A percentile compares a stretch with the other conserved stretches of the same genome.
Conservation (phyloP, 345 rosid genomes). For the Microthlaspi erraticum region DNA sequence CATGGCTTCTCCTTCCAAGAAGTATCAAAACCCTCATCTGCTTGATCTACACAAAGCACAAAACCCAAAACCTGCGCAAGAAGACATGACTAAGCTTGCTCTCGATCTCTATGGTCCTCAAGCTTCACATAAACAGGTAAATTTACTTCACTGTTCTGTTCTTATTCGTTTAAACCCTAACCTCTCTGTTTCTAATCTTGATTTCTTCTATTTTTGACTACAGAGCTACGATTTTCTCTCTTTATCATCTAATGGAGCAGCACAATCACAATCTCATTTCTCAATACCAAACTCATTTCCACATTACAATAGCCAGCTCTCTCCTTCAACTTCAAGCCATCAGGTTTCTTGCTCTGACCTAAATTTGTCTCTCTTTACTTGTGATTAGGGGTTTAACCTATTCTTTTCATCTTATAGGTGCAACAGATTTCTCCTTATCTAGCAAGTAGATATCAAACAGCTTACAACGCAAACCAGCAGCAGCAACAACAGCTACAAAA, state of each 20-base stretch:
- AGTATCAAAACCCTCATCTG: slow-evolving; percentile 29
- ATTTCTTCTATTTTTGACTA: slow-evolving; percentile 12
- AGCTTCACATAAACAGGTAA: slow-evolving; percentile 57
- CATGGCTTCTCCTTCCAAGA: neutral
- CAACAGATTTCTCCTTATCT: slow-evolving; percentile 52
- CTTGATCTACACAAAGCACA: slow-evolving; percentile 33
- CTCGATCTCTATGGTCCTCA: slow-evolving; percentile 29
- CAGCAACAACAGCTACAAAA: slow-evolving; percentile 52
- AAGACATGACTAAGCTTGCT: slow-evolving; percentile 28
- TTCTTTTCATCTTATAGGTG: slow-evolving; percentile 46
- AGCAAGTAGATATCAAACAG: slow-evolving; percentile 45
- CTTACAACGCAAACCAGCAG: slow-evolving; percentile 48
- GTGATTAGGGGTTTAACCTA: neutral
- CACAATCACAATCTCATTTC: slow-evolving; percentile 42
- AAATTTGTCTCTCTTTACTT: slow-evolving; percentile 8
- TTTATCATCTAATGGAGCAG: slow-evolving; percentile 49
- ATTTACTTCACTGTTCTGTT: slow-evolving; percentile 17
- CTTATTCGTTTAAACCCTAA: slow-evolving; percentile 6
- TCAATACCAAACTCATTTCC: slow-evolving; percentile 48
- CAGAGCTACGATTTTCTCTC: slow-evolving; percentile 76
- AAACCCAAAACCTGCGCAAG: slow-evolving; percentile 29
- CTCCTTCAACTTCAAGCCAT: slow-evolving; percentile 52
- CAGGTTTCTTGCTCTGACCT: slow-evolving; percentile 51
- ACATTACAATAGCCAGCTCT: slow-evolving; percentile 52
- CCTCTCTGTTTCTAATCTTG: slow-evolving; percentile 30